phyloP scores from a whole-genome alignment of 306 rosid genomes.

The Lagenaria siceraria region DNA sequence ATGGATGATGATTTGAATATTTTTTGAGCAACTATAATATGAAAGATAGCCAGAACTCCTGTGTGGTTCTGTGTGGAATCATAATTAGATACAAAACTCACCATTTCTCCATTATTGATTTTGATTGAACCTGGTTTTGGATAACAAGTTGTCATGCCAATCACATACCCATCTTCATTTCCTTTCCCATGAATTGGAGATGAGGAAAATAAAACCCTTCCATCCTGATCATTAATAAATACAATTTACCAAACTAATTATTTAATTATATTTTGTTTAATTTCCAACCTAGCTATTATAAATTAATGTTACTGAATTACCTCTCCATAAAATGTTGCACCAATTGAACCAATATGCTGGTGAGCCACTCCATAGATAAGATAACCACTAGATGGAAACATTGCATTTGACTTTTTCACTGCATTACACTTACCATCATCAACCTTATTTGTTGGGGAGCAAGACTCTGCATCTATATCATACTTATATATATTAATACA shows the following conservation, averaged over 20 bases:
- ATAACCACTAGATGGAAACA: conserved; percentile 39
- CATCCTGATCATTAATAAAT: conserved; percentile 39
- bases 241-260: too few relatives aligned
- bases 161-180: conserved; percentile 46
- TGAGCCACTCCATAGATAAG: conserved; percentile 65
- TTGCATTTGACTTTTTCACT: conserved; percentile 21
- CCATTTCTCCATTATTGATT: conserved; percentile 42
- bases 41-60: conserved; percentile 69
- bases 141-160: conserved; percentile 79
- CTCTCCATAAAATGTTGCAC: conserved; percentile 58
- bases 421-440: conserved; percentile 14
- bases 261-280: too few relatives aligned
- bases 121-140: conserved; percentile 50
- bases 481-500: too few relatives aligned
- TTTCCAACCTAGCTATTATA: too few relatives aligned
- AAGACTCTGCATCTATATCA: conserved; percentile 19
- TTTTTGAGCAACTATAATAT: conserved; percentile 50
- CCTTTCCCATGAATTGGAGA: conserved; percentile 54
- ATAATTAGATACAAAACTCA: conserved; percentile 33
- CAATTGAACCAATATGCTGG: conserved; percentile 62
- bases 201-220: conserved; percentile 57
- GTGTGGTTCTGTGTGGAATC: conserved; percentile 26
- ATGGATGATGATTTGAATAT: conserved; percentile 18
- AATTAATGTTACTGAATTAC: conserved; percentile 8
- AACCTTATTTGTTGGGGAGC: conserved; percentile 10